These are phyloP conservation scores for Sesbania bispinosa DNA, from an alignment of 306 rosid genomes.

Conservation along the genomic window DNA sequence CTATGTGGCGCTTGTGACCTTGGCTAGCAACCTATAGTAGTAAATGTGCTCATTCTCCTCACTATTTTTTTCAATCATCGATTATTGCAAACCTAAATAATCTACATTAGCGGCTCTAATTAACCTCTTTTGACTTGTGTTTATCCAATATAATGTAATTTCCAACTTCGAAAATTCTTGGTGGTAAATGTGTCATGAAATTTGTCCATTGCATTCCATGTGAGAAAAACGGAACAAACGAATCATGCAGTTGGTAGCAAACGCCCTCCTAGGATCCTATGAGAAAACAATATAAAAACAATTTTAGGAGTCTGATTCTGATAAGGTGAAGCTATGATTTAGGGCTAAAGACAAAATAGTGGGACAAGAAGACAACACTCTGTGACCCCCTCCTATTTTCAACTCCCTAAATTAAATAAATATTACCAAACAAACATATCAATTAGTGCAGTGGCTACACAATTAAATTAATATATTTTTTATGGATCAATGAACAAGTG, in stretches of 20 bases:
- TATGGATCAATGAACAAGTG: background rate
- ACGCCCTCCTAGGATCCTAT: conserved; percentile 40
- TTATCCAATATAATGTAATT: conserved; percentile 24
- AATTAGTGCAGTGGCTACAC: conserved; percentile 26
- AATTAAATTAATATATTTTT: background rate
- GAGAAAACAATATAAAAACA: conserved; percentile 26
- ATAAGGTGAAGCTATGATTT: conserved; percentile 30
- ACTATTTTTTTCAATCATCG: background rate
- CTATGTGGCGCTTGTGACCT: background rate
- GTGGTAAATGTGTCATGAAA: conserved; percentile 15
- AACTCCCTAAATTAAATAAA: conserved; percentile 19
- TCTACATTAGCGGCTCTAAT: background rate
- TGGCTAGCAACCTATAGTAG: background rate
- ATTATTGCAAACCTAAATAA: background rate
- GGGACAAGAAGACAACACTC: conserved; percentile 22
- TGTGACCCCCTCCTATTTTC: conserved; percentile 20
- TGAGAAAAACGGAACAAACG: conserved; percentile 18
- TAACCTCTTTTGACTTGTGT: background rate
- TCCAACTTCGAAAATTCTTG: conserved; percentile 24
- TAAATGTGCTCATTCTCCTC: background rate
- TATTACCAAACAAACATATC: conserved; percentile 16
- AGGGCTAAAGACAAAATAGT: conserved; percentile 33
- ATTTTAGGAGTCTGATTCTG: conserved; percentile 26
- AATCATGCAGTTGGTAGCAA: conserved; percentile 11
- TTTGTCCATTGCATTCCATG: conserved; percentile 3